These are phyloP conservation scores for Arabidopsis suecica DNA, from an alignment of 345 rosid species.

Conservation along the genomic window DNA sequence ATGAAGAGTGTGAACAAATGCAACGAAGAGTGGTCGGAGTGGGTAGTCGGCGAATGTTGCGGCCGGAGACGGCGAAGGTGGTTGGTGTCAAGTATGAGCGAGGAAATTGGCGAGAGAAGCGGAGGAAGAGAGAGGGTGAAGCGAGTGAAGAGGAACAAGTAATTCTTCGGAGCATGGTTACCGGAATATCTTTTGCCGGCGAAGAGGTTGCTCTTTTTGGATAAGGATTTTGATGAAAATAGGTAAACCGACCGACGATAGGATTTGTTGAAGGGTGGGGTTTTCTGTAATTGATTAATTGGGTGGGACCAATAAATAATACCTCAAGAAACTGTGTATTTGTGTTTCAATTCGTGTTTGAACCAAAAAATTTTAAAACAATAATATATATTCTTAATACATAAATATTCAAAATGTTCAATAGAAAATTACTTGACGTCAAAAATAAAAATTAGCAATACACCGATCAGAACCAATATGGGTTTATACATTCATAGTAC, in stretches of 20 bases:
- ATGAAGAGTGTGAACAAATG: slow-evolving; percentile 6
- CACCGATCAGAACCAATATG: too few relatives aligned
- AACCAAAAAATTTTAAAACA: too few relatives aligned
- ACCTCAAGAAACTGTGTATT: too few relatives aligned
- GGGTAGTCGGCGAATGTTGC: slow-evolving; percentile 18
- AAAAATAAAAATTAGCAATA: too few relatives aligned
- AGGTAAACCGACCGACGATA: not conserved
- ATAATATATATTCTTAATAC: too few relatives aligned
- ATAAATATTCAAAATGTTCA: too few relatives aligned
- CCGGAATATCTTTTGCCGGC: slow-evolving; percentile 11
- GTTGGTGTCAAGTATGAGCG: slow-evolving; percentile 35
- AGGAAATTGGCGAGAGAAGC: slow-evolving; percentile 26
- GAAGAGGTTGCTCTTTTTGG: not conserved
- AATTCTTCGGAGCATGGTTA: slow-evolving; percentile 57
- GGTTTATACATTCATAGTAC: too few relatives aligned
- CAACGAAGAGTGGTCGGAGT: slow-evolving; percentile 39
- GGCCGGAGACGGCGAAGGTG: slow-evolving; percentile 35
- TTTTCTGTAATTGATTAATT: not conserved
- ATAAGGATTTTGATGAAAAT: not conserved
- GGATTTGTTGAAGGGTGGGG: too few relatives aligned
- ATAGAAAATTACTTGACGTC: too few relatives aligned
- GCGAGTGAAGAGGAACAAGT: slow-evolving; percentile 50
- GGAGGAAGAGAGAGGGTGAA: slow-evolving; percentile 47
- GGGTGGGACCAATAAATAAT: too few relatives aligned
- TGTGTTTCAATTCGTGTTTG: too few relatives aligned